Evolutionary conservation across 1,284 basidiomycete species (phyloP), one percentile per base, ranked within the genome.

Genomic region (Tylopilus orsonianus): DNA sequence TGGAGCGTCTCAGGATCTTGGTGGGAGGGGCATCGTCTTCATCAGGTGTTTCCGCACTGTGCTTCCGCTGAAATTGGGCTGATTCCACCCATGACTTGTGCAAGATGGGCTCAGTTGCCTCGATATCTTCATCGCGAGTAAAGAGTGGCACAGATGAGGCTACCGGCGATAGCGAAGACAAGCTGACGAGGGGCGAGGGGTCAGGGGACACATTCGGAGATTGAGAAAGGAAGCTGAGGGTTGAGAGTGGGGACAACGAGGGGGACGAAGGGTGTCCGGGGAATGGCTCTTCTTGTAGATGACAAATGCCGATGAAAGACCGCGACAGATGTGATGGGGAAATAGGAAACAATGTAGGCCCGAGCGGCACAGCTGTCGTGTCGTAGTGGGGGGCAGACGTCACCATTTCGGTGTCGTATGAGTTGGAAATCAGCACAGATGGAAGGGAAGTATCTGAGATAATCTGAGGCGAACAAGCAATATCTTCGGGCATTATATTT

Each of bases 401-500:
- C n/a, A 22, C 14, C 18, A n/a, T 19, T 18, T 35, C 7, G 5
- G 22, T 7, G 45, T 8, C 0, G 19, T 4, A 32, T n/a, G n/a
- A n/a, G n/a, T n/a, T n/a, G n/a, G 18, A 8, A 22, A 13, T 5
- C 14, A 10, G 1, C 8, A 34, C 12, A 2, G 7, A 26, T 14
- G 38, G 34, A 23, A 48, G 32, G 12, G 36, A 33, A 5, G 24
- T 3, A 8, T 41, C 27, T 0, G 34, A 23, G 4, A 32, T 16
- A 7, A 29, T 9, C 12, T 59, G 49, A 0, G 58, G 60, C 0
- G 50, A 41, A 4, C 58, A 66, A 0, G 53, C 60, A 0, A 66
- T 49, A 3, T 62, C 64, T 10, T 62, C 64, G 0, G 19, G 56
- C 48, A 56, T 52, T 20, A 63, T 3, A 0, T 49, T 33, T 8